Evolutionary conservation across 1,139 yeast species (phyloP).

Genomic region (Geotrichum histeridarum): DNA sequence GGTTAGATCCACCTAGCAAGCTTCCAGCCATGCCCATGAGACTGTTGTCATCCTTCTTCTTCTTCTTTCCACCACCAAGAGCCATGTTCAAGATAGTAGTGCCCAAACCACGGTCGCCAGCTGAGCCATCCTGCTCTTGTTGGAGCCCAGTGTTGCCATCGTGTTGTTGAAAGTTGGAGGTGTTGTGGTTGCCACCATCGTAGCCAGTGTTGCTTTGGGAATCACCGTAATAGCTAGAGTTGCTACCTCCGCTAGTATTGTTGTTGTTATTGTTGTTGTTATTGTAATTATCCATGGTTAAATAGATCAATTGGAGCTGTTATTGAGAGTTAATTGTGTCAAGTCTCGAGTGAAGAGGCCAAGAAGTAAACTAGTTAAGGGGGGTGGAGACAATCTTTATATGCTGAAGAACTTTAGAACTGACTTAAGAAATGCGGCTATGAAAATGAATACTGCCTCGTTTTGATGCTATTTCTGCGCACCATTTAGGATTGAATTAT

Average conservation of each 20-base stretch:
- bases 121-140: background rate
- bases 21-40: slow-evolving; percentile 12
- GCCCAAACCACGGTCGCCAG: slow-evolving; percentile 13
- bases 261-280: background rate
- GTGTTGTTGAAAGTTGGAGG: background rate
- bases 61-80: slow-evolving; percentile 7
- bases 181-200: background rate
- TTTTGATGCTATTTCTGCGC: background rate
- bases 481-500: no score
- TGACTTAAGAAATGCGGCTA: no score
- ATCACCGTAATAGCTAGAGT: background rate
- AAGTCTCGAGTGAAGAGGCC: no score
- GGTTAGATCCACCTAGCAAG: background rate
- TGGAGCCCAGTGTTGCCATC: background rate
- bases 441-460: background rate
- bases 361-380: no score
- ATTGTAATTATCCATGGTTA: background rate
- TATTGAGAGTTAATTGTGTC: no score
- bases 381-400: no score
- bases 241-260: background rate
- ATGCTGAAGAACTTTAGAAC: no score
- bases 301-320: no score
- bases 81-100: slow-evolving; percentile 15
- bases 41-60: slow-evolving; percentile 6
- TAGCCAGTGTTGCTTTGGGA: background rate